Conservation (phyloP, 345 rosid species). For the Mangifera indica region DNA sequence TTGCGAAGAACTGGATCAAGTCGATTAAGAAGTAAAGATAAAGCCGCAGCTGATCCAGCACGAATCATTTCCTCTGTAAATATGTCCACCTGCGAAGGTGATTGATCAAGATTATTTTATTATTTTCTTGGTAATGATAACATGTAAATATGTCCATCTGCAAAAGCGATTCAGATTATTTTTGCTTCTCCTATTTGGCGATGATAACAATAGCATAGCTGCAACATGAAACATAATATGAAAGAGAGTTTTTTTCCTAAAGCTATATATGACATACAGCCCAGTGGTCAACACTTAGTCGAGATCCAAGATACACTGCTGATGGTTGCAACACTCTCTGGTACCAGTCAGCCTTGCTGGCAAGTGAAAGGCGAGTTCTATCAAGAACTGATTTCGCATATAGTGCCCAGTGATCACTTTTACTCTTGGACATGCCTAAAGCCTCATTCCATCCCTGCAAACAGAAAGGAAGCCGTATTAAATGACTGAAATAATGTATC, state of each 20-base stretch:
- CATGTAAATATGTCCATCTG: constrained; percentile 80
- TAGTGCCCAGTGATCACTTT: constrained; percentile 75
- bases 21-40: constrained; percentile 81
- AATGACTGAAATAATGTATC: neutral
- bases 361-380: constrained; percentile 87
- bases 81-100: constrained; percentile 59
- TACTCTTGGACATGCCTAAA: constrained; percentile 54
- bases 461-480: constrained; percentile 19
- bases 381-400: constrained; percentile 94
- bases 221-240: constrained; percentile 1
- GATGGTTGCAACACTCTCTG: constrained; percentile 88
- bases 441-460: constrained; percentile 86
- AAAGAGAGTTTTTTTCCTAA: constrained; percentile 7
- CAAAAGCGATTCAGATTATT: constrained; percentile 16
- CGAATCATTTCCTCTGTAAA: constrained; percentile 97
- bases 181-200: neutral
- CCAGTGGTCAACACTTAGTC: constrained; percentile 76
- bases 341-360: constrained; percentile 87
- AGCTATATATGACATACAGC: constrained; percentile 63
- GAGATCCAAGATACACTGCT: constrained; percentile 88
- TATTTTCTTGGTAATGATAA: constrained; percentile 2
- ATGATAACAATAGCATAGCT: constrained; percentile 6
- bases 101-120: neutral
- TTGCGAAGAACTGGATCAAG: constrained; percentile 95
- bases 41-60: constrained; percentile 94